These are phyloP conservation scores for Fulvia fulva DNA, from an alignment of 2,329 filamentous ascomycete genomes.

Conservation along the genomic window DNA sequence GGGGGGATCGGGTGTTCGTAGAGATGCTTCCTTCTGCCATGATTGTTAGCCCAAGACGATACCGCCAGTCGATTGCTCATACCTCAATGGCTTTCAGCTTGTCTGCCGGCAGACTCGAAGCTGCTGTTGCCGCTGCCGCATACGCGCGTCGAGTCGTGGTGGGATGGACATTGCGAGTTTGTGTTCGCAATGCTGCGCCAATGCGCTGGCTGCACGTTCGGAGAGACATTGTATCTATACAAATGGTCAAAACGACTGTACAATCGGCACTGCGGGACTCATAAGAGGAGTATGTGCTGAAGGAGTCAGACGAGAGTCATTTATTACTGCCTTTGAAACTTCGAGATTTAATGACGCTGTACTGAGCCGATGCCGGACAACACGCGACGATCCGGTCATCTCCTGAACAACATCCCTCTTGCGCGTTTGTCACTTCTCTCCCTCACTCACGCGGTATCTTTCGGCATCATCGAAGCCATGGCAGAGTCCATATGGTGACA, in stretches of 20 bases:
- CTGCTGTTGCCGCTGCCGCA: slow-evolving; percentile 38
- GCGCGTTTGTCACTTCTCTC: not conserved
- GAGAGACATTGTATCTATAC: not conserved
- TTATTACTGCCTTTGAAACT: not conserved
- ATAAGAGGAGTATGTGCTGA: not conserved
- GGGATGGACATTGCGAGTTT: not conserved
- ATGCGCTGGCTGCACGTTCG: slow-evolving; percentile 24
- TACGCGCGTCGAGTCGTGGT: slow-evolving; percentile 15
- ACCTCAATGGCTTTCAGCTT: slow-evolving; percentile 33
- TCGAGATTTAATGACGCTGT: not conserved
- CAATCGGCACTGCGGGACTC: not conserved
- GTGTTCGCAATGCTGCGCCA: slow-evolving; percentile 17
- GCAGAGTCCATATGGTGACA: no score
- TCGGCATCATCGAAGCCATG: no score
- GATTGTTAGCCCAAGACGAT: slow-evolving; percentile 12
- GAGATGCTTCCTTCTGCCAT: slow-evolving; percentile 43
- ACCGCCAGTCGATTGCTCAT: not conserved
- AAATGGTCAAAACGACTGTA: not conserved
- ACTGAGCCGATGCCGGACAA: not conserved
- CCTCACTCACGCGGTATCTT: not conserved
- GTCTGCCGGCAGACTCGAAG: slow-evolving; percentile 40
- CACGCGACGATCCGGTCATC: not conserved
- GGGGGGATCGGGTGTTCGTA: slow-evolving; percentile 69
- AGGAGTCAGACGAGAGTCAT: not conserved
- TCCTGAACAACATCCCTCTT: not conserved